Evolutionary conservation across 140 eudicot genomes (phyloP), one percentile per base, ranked within the genome.

Genomic region (Stevia rebaudiana): DNA sequence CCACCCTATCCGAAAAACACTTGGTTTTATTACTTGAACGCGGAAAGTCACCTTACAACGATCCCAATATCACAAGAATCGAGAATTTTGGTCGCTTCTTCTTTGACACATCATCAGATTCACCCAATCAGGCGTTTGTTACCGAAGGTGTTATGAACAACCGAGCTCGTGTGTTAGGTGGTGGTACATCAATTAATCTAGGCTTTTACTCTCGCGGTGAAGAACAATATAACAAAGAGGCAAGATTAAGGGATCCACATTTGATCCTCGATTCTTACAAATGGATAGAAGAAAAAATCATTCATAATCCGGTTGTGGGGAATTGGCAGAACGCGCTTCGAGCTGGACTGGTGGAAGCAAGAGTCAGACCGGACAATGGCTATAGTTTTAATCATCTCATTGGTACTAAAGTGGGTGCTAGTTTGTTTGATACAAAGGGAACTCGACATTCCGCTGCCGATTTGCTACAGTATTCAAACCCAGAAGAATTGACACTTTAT

Each of bases 11-110:
- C 3, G 75, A 47, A 0, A 82, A 82, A 69, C 48, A 72, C 77
- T 68, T 76, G 63, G 94, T 88, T 28, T 78, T 87, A 75, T 70
- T 87, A 74, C 94, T 87, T 9, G 95, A 84, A 62, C 89, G 95
- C 1, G 95, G 95, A 19, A 87, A 85, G 61, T 77, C 90, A 2
- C 96, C 96, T 25, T 88, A 88, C 67, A 74, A 78, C 17, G 76
- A 82, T 67, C 79, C 86, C 50, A 84, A 82, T 67, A 81, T 87
- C 43, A 84, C 94, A 59, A 8, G 58, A 42, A 54, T 78, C 12
- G 17, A 65, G 0, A 50, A 76, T 19, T 88, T 85, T 36, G 89
- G 89, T 5, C 15, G 30, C 11, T 61, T 83, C 59, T 86, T 88
- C 65, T 54, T 75, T 8, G 96, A 88, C 66, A 72, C 66, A 9